phyloP scores from a whole-genome alignment of 106 monocot species.

The Phalaenopsis aphrodite region DNA sequence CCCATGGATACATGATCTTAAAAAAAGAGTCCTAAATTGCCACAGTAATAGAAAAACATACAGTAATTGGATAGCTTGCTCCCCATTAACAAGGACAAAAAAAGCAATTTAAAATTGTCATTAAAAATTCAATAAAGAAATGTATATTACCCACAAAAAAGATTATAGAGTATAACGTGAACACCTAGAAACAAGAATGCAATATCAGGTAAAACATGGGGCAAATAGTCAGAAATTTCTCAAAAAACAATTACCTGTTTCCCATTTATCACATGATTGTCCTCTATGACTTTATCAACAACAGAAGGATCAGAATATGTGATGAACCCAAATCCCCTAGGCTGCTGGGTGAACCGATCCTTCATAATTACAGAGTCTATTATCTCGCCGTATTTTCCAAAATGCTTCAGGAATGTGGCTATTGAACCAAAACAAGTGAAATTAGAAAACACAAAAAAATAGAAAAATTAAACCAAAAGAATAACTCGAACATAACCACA shows the following conservation, averaged over 20 bases:
- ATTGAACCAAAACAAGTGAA: background rate
- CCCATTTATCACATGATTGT: conserved; percentile 55
- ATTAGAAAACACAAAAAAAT: background rate
- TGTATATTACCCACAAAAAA: too few species aligned
- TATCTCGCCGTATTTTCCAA: conserved; percentile 68
- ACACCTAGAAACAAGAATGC: too few species aligned
- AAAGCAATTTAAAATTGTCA: background rate
- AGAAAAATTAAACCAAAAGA: background rate
- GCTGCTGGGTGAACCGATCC: conserved; percentile 49
- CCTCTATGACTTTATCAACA: conserved; percentile 78
- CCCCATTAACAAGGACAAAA: background rate
- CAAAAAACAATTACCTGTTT: conserved; percentile 40
- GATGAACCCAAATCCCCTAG: conserved; percentile 79
- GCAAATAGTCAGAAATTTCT: background rate
- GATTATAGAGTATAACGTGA: too few species aligned
- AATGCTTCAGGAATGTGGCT: conserved; percentile 54
- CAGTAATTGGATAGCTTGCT: too few species aligned
- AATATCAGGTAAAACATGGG: background rate
- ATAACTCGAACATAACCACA: background rate
- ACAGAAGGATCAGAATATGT: conserved; percentile 70
- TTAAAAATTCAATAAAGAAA: background rate
- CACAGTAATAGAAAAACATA: too few species aligned
- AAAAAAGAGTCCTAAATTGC: too few species aligned
- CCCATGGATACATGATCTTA: too few species aligned
- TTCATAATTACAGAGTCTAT: conserved; percentile 78